A percentile compares a stretch with the other conserved stretches of the same genome.
Evolutionary conservation across 176 grass and related monocot genomes (phyloP).

Genomic region (Bolboschoenus planiculmis): DNA sequence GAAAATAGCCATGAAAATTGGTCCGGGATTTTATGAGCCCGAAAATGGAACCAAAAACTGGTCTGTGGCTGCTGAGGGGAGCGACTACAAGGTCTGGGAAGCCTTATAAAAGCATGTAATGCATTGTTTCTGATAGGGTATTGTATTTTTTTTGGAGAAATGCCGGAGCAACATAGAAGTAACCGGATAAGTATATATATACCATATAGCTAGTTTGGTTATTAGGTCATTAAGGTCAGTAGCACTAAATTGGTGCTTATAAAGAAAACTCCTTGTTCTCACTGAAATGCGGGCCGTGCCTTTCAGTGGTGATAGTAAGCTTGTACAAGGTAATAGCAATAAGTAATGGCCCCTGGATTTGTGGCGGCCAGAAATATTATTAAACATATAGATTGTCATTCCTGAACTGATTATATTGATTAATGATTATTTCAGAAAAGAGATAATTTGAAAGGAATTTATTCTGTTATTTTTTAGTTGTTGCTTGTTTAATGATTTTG

Average conservation of each 20-base stretch:
- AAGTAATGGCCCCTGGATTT: neutral
- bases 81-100: slow-evolving; percentile 85
- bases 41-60: slow-evolving; percentile 41
- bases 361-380: neutral
- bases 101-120: slow-evolving; percentile 20
- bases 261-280: neutral
- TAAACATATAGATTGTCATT: neutral
- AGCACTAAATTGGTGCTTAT: neutral
- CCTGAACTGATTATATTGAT: neutral
- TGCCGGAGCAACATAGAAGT: neutral
- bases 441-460: neutral
- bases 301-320: neutral
- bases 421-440: neutral
- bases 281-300: neutral
- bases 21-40: slow-evolving; percentile 67
- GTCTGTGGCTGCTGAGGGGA: slow-evolving; percentile 60
- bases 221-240: neutral
- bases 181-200: slow-evolving; percentile 1
- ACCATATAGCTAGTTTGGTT: neutral
- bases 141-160: neutral
- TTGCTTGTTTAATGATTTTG: neutral
- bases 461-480: neutral
- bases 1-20: slow-evolving; percentile 74
- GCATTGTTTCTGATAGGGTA: neutral
- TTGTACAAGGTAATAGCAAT: neutral